Percentiles rank a stretch among this genome's conserved stretches.
Conservation (phyloP, 2,329 filamentous ascomycete genomes). For the Nannizzia gypsea region DNA sequence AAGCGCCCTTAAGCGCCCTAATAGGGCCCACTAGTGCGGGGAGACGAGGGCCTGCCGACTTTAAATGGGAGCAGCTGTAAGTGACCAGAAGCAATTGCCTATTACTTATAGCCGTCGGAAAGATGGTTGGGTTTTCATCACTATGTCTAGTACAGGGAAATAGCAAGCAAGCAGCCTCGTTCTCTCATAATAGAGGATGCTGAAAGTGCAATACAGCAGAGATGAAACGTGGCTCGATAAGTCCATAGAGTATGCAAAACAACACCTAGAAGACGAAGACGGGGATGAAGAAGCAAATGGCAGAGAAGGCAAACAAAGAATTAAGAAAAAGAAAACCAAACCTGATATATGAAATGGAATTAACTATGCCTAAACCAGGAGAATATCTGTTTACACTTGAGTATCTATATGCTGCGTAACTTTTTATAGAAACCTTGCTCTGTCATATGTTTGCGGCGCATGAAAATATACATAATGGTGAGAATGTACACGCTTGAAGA, state of each 20-base stretch:
- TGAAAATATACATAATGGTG: background rate
- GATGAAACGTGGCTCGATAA: background rate
- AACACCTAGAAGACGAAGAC: background rate
- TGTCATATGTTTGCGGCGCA: background rate
- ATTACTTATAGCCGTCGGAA: background rate
- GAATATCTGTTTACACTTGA: background rate
- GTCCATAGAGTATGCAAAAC: background rate
- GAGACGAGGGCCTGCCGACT: too few species aligned
- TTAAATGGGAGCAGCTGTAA: too few species aligned
- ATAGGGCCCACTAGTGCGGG: too few species aligned
- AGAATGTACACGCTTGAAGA: background rate
- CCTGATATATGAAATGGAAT: background rate
- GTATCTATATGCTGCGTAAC: background rate
- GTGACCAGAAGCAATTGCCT: background rate
- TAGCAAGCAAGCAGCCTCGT: background rate
- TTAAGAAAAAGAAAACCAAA: too few species aligned
- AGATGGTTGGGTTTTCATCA: background rate
- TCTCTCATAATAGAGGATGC: constrained; percentile 1
- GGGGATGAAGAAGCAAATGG: too few species aligned
- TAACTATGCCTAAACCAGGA: background rate
- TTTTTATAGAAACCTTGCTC: background rate
- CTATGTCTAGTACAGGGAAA: background rate
- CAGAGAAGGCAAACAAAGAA: too few species aligned
- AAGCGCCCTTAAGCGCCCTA: too few species aligned
- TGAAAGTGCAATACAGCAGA: background rate